Base-by-base conservation (phyloP, 1,139 yeast genomes). In the Blastobotrys proliferans region DNA sequence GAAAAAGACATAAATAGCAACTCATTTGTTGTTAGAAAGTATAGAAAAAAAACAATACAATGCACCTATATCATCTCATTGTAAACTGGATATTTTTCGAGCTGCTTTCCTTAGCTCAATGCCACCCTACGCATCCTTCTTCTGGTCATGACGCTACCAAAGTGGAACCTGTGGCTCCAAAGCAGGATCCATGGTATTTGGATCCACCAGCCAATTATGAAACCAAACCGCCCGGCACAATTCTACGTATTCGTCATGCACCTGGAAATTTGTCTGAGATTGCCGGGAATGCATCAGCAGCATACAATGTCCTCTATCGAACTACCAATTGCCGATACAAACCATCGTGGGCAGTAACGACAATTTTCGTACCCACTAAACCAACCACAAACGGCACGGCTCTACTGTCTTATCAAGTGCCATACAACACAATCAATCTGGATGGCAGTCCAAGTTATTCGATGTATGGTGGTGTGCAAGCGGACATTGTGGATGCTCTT, bases 371-470 rank as follows among this genome's bases (percentile, higher is more conserved):
- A 24, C 64, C 64, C 5, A 21, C 26, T n/a, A 27, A 39, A 13
- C 38, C 45, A 22, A 35, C 45, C 24, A 29, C 41, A 17, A 44
- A 53, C 29, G 26, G 35, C 35, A 27, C 41, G 14, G 45, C 52
- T 22, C 32, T 62, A 33, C 43, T 60, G 3, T 57, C 61, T 1
- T 61, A 51, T 51, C 62, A 58, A 50, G 36, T 50, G 24, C 51
- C 57, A 13, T 63, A 62, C 43, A 66, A 62, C 29, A 44, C 64
- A 2, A 41, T 53, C 19, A 37, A 22, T 37, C 31, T 56, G 19
- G 50, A 54, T 36, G 61, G 66, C 41, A 50, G 62, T 3, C 65
- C 66, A 1, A 53, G 61, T 10, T 60, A 60, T 39, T 45, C 53
- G 27, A 38, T 61, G 27, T 52, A 53, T 8, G 34, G 19, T 21